Evolutionary conservation across 164 flowering plant genomes (phyloP), one percentile per base, ranked within the genome.

Genomic region (Stephania cephalantha): DNA sequence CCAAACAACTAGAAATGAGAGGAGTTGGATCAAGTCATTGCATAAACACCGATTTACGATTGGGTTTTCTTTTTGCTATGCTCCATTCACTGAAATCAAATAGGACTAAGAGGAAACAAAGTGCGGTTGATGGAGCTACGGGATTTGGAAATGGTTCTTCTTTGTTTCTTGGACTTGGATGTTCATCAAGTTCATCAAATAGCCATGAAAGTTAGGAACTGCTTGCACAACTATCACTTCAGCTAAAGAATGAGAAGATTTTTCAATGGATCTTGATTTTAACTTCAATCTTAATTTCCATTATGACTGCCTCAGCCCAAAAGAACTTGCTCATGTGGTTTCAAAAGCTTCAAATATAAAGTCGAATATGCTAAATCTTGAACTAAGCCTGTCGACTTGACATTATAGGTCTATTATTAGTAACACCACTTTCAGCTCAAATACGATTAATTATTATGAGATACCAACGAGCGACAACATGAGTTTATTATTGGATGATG

Each of bases 191-290:
- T 75, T 90, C 97, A 70, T 90, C 94, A 25, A 93, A 91, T 70
- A 92, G 97, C 80, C 92, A 92, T 83, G 96, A 86, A 17, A 91
- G 94, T 73, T 92, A 55, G 89, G 85, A 61, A 90, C 95, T 84
- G 94, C 85, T 72, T 87, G 91, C 83, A 89, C 63, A 29, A 52
- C 90, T 46, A 74, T 86, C 75, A 88, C 96, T 71, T 92, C 97
- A 12, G 88, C 89, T 66, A 92, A 91, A 82, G 97, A 94, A 84
- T 96, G 88, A 35, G 91, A 85, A 69, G 93, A 88, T 75, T 88
- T 95, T 52, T 86, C 92, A 48, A 86, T 90, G 89, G 95, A 90
- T 75, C 79, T 91, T 64, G 91, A 83, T 46, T 69, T 92, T 83
- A 89, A 89, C 71, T 90, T 94, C 63, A 61, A 83, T 72, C 91